Evolutionary conservation across 768 basidiomycete genomes (phyloP).

Genomic region (Pulveroboletus frians): DNA sequence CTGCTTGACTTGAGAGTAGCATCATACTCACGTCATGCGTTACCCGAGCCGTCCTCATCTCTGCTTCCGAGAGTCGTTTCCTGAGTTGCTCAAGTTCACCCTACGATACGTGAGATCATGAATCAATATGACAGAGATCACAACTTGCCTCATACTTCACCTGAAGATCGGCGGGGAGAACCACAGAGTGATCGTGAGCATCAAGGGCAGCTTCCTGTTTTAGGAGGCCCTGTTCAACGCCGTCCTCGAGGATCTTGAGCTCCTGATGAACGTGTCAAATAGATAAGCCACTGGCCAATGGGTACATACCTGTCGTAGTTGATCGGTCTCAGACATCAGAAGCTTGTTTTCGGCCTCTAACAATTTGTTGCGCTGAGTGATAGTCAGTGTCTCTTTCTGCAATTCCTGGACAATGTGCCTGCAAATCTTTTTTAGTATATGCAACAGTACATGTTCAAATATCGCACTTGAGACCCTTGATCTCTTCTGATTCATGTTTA

Average conservation of each 20-base stretch:
- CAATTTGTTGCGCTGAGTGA: constrained; percentile 61
- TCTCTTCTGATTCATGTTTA: constrained; percentile 60
- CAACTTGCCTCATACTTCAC: constrained; percentile 49
- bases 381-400: constrained; percentile 68
- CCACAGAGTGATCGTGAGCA: constrained; percentile 15
- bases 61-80: constrained; percentile 62
- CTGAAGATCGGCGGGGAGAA: constrained; percentile 33
- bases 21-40: constrained; percentile 56
- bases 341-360: constrained; percentile 73
- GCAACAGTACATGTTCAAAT: not conserved
- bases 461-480: constrained; percentile 73
- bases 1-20: not conserved
- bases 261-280: constrained; percentile 42
- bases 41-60: constrained; percentile 69
- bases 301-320: constrained; percentile 60
- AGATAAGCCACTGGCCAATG: not conserved
- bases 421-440: constrained; percentile 1
- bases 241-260: constrained; percentile 71
- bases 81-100: constrained; percentile 63
- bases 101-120: constrained; percentile 30
- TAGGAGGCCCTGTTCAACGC: constrained; percentile 56
- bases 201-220: constrained; percentile 43
- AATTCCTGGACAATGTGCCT: constrained; percentile 88
- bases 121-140: not conserved
- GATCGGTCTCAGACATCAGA: constrained; percentile 50